Base-by-base conservation (phyloP, 1,139 yeast species). In the Lodderomyces parapsilosis region DNA sequence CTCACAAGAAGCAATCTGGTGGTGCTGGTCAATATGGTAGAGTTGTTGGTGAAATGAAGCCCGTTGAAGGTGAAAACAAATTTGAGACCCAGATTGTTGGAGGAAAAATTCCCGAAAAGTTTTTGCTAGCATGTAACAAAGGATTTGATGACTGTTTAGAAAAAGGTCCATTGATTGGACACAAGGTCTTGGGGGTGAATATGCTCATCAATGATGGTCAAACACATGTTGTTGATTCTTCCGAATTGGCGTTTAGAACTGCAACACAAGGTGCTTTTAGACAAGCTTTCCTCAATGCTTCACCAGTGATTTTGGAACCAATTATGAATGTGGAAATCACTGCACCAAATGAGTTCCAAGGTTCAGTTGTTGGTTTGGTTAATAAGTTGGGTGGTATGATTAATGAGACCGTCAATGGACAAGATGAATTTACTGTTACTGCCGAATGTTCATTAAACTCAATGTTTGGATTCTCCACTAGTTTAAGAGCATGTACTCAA, bases 21-120 rank as follows among this genome's bases (percentile, higher is more conserved):
- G 99, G 99, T 78, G 96, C 99, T 53, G 99, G 99, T 71, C 99
- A 93, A 74, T 93, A 83, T 63, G 99, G 96, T 68, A 84, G 94
- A 72, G 97, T 93, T 56, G 87, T 91, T 67, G 99, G 99, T 60
- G 80, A 76, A 44, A 68, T 94, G 68, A 68, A 76, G 11, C 84
- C 93, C 38, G 62, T 79, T 39, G 85, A 78, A 43, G 83, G 83
- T 42, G 78, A 75, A 44, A 91, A 90, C 65, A 74, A 73, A 51
- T 93, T 93, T 66, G 79, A 83, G 59, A 87, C 96, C 42, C 88
- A 85, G 52, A 83, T 93, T 63, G 94, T 93, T 52, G 99, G 99
- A 56, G 99, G 99, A 60, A 88, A 88, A 74, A 91, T 93, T 63
- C 86, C 96, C 45, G 99, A 93, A 61, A 93, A 94, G 70, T 93